Base-by-base conservation (phyloP, 352 stramenopile genomes). In the Nothophytophthora sp. region DNA sequence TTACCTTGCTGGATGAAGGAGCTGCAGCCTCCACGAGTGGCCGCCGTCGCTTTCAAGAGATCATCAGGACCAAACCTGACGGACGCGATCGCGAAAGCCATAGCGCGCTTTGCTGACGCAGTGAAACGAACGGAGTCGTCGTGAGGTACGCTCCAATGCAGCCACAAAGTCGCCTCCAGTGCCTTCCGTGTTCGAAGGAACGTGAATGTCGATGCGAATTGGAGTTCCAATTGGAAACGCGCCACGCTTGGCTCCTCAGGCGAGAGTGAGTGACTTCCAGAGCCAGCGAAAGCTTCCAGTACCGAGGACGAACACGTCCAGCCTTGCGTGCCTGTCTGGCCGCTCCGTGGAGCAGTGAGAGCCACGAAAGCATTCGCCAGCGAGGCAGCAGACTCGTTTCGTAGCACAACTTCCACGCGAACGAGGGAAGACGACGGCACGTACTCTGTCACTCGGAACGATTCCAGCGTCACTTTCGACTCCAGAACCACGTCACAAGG, bases 391-490 rank as follows among this genome's bases (percentile, higher is more conserved):
- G 69, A 69, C 22, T 55, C 4, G 53, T 73, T 77, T 10, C 33
- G 50, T 19, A 82, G 27, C 5, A 53, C 32, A 11, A 71, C 59
- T 61, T 76, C 42, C n/a, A 62, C 44, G 19, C 60, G 51, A 19
- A 78, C 22, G 43, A 69, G 39, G 4, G 66, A 77, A 6, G 63
- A 48, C 10, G 62, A 67, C n/a, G 69, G 54, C n/a, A 66, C 35
- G 51, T 77, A 80, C 25, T 64, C 34, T 8, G 67, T 45, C n/a
- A 79, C 24, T 44, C 38, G 45, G 41, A 79, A 75, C n/a, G 55
- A 20, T 34, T 64, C 40, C 38, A 82, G 36, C 11, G 36, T 38
- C 12, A 76, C 50, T 52, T 68, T 54, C 5, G 50, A 38, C 19
- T 55, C 30, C 29, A 61, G 18, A 35, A 36, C 44, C 5, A 50